Evolutionary conservation across 257 asterid genomes (phyloP), one percentile per base, ranked within the genome.

Genomic region (Scutellaria minor): DNA sequence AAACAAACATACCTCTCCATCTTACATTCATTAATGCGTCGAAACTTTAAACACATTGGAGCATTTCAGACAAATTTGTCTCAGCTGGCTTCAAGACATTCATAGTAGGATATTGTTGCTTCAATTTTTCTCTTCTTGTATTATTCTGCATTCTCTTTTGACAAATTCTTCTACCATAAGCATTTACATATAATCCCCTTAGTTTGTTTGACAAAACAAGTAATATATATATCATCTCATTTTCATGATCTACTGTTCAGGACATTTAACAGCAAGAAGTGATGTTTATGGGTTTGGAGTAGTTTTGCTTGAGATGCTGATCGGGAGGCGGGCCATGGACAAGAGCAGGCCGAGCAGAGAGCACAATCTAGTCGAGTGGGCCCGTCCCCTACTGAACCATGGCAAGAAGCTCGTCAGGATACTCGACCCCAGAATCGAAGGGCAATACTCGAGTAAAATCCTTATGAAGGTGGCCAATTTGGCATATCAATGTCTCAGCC

Each of bases 271-370:
- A 0, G 92, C 97, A 53, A 84, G 96, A 79, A 86, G 97, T 71
- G 98, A 94, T 57, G 95, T 91, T 12, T 91, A 94, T 67, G 97
- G 96, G 7, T 94, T 89, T 74, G 99, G 99, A 73, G 97, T 94
- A 0, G 96, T 94, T 45, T 68, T 94, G 75, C 98, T 91, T 14
- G 98, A 94, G 79, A 88, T 94, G 97, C 90, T 91, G 9, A 82
- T 87, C 15, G 98, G 99, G 9, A 82, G 97, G 61, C 85, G 90
- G 71, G 96, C 98, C 5, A 84, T 91, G 98, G 99, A 94, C 50
- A 91, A 89, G 73, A 89, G 95, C 82, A 63, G 95, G 86, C 99
- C 97, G 56, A 86, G 96, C 84, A 78, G 91, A 59, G 97, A 91
- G 83, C 97, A 88, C 75, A 94, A 88, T 75, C 97, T 94, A 5